Percentiles rank a stretch among this genome's conserved stretches.
Conservation (phyloP, 352 stramenopile species). For the Phytopythium cucurbitacearum region DNA sequence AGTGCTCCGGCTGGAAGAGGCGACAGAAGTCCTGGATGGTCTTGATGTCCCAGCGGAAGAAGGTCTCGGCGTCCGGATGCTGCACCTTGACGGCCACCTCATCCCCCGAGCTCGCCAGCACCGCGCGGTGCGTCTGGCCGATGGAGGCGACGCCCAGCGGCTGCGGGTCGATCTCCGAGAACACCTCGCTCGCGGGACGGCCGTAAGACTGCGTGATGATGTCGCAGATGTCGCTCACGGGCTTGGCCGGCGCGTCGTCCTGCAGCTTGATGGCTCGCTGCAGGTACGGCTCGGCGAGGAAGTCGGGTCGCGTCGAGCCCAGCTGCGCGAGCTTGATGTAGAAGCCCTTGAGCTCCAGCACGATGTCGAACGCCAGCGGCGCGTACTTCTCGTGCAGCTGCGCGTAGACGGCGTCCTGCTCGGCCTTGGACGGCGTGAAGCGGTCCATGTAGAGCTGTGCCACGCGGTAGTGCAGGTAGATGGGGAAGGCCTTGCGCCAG, state of each 20-base stretch:
- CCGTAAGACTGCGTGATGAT: slow-evolving; percentile 79
- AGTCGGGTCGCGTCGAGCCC: slow-evolving; percentile 73
- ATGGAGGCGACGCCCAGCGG: slow-evolving; percentile 80
- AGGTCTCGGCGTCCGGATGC: slow-evolving; percentile 91
- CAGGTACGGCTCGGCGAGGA: slow-evolving; percentile 79
- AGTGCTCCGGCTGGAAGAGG: slow-evolving; percentile 93
- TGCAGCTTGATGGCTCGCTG: slow-evolving; percentile 69
- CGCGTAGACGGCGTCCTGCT: slow-evolving; percentile 74
- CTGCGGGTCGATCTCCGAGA: slow-evolving; percentile 55
- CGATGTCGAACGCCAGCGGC: slow-evolving; percentile 75
- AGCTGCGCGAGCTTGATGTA: slow-evolving; percentile 87
- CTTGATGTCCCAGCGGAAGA: slow-evolving; percentile 95
- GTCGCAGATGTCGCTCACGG: slow-evolving; percentile 57
- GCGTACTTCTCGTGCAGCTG: slow-evolving; percentile 72
- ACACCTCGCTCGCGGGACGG: slow-evolving; percentile 49
- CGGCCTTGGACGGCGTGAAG: slow-evolving; percentile 26
- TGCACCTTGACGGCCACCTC: slow-evolving; percentile 91
- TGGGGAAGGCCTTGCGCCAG: slow-evolving; percentile 84
- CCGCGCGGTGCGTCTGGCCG: slow-evolving; percentile 76
- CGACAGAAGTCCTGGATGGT: slow-evolving; percentile 95
- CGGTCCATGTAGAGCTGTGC: slow-evolving; percentile 75
- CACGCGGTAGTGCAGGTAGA: slow-evolving; percentile 80
- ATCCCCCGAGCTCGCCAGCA: slow-evolving; percentile 50
- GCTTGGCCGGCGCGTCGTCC: slow-evolving; percentile 74
- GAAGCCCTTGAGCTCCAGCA: slow-evolving; percentile 82